phyloP scores from a whole-genome alignment of 2,329 filamentous ascomycete genomes.

The Exophiala alcalophila region DNA sequence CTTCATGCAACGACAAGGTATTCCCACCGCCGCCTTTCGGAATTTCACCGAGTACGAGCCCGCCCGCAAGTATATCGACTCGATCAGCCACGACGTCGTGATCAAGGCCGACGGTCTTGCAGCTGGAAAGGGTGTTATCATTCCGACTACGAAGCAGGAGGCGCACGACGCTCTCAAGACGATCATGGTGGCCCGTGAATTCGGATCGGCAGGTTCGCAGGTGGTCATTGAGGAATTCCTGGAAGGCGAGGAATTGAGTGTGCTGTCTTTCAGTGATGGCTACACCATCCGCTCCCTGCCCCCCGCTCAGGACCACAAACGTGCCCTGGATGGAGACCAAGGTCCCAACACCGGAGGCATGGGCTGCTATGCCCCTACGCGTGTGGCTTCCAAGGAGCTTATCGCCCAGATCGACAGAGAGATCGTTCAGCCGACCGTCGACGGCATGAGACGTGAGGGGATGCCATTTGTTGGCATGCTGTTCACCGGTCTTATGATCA shows the following conservation, averaged over 20 bases:
- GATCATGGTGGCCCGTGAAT: conserved; percentile 87
- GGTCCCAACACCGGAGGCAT: conserved; percentile 96
- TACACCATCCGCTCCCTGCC: conserved; percentile 79
- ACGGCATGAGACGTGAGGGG: conserved; percentile 80
- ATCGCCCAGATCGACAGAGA: conserved; percentile 73
- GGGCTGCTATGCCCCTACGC: conserved; percentile 94
- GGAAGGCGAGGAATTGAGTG: conserved; percentile 85
- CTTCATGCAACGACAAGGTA: conserved; percentile 88
- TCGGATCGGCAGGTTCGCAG: conserved; percentile 80
- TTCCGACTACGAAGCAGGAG: conserved; percentile 77
- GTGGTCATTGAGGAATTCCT: conserved; percentile 96
- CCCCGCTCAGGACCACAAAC: conserved; percentile 94
- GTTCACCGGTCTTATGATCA: conserved; percentile 94
- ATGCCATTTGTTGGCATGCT: conserved; percentile 68
- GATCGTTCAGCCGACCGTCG: conserved; percentile 83
- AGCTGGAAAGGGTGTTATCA: conserved; percentile 92
- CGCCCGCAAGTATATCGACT: conserved; percentile 71
- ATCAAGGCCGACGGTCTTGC: conserved; percentile 93
- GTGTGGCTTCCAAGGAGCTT: conserved; percentile 70
- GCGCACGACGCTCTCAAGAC: conserved; percentile 76
- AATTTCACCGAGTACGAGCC: conserved; percentile 78
- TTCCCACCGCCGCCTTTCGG: conserved; percentile 86
- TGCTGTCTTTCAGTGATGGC: conserved; percentile 89
- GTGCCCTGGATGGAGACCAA: conserved; percentile 82
- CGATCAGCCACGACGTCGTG: conserved; percentile 69